Evolutionary conservation across 2,329 filamentous ascomycete genomes (phyloP), one percentile per base, ranked within the genome.

Genomic region (Keithomyces neogunnii): DNA sequence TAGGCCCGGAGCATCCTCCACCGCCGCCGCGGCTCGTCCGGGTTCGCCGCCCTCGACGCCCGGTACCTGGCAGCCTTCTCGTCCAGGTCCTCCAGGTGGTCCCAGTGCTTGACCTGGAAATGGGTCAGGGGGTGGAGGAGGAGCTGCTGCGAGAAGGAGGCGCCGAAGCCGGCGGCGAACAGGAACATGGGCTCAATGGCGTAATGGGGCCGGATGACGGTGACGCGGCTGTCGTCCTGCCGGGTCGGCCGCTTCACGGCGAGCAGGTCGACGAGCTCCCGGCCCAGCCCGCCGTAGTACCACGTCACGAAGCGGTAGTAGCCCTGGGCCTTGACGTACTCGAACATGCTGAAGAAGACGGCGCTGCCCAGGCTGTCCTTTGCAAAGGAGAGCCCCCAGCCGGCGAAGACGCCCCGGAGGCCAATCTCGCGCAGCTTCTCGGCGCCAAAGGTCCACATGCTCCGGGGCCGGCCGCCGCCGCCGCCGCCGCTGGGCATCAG

Each of bases 281-380:
- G 71, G 31, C 72, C 75, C 29, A 82, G 64, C 1, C 75, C 76
- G 31, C 82, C 80, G 57, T 90, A 90, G 63, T 84, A 88, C 71
- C 79, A 82, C 11, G 77, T 79, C 33, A 90, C 79, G 61, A 86
- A 90, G 44, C 71, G 72, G 66, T 89, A 89, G 67, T 88, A 73
- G 10, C 76, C 75, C 63, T 90, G 86, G 9, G 82, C 84, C 64
- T 90, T 90, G 61, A 89, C 71, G 46, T 82, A 87, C 67, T 91
- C 87, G 56, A 91, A 90, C 0, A 79, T 80, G 59, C 78, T 80
- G 66, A 91, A 91, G 74, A 89, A 89, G 19, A 87, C 67, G 36
- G 82, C 86, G 49, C 78, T 81, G 10, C 86, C 86, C 5, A 87
- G 66, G 31, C 81, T 80, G 60, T 89, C 86, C 59, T 89, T 88